Evolutionary conservation across 2,329 filamentous ascomycete species (phyloP), one percentile per base, ranked within the genome.

Genomic region (Penicillium thymicola): DNA sequence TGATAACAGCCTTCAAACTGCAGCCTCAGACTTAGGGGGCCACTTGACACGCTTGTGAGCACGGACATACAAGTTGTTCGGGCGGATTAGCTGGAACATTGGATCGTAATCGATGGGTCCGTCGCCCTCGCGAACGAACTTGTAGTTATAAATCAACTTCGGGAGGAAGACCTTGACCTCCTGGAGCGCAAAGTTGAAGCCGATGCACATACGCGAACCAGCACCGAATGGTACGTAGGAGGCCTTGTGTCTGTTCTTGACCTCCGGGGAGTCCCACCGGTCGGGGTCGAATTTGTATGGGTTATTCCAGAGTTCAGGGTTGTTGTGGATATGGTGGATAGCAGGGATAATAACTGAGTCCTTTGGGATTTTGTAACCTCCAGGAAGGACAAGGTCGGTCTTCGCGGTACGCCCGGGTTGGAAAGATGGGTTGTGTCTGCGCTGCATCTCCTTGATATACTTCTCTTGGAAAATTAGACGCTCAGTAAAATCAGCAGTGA

Each of bases 181-280:
- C 57, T 81, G 78, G 7, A 87, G 72, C 0, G 84, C 85, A 67
- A 86, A 85, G 70, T 86, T 86, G 77, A 85, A 86, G 0, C 84
- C 85, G 51, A 87, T 82, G 59, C 85, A 87, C 72, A 79, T 80
- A 1, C 85, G 74, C 0, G 76, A 79, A 0, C 85, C 85, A 0
- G 78, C 73, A 0, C 80, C 84, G 59, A 87, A 88, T 0, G 85
- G 85, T 4, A 82, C 74, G 62, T 86, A 87, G 0, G 80, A 72
- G 2, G 76, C 78, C 28, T 77, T 76, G 44, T 80, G 81, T 2
- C 78, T 67, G 61, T 76, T 78, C 73, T 82, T 83, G 53, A 83
- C 82, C 14, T 75, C 54, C 6, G 58, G 58, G 8, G 78, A 78
- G 59, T 81, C 78, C 85, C 85, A 87, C 3, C 85, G 74, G 58